phyloP scores from a whole-genome alignment of 345 rosid species.

The Linum tenue region DNA sequence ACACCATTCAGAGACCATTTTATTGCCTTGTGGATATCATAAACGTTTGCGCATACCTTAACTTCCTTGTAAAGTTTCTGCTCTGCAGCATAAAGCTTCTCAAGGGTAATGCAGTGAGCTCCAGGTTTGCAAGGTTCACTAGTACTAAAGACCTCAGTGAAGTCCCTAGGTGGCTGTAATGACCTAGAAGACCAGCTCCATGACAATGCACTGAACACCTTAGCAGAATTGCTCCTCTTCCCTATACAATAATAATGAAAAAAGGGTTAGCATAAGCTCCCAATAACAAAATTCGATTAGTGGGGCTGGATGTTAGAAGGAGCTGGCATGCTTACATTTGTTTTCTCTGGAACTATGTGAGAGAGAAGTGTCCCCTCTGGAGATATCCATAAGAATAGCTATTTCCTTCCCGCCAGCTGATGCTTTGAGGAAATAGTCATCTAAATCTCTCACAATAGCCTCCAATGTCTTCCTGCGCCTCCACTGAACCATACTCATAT shows the following conservation, averaged over 20 bases:
- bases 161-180: conserved; percentile 43
- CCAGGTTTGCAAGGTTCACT: conserved; percentile 74
- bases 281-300: neutral
- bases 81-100: conserved; percentile 65
- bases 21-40: neutral
- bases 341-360: conserved; percentile 45
- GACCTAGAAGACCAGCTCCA: conserved; percentile 91
- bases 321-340: conserved; percentile 39
- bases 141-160: conserved; percentile 24
- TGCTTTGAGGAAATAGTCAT: conserved; percentile 84
- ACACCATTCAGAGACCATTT: neutral
- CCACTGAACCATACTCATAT: conserved; percentile 29
- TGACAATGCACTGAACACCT: conserved; percentile 81
- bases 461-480: conserved; percentile 57
- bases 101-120: conserved; percentile 74
- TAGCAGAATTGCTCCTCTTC: conserved; percentile 68
- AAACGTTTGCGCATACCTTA: conserved; percentile 36
- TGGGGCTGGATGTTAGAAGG: neutral
- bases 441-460: conserved; percentile 61
- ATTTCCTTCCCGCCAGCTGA: conserved; percentile 66
- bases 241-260: conserved; percentile 30
- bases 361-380: conserved; percentile 35
- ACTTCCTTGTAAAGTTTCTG: conserved; percentile 71
- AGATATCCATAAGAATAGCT: conserved; percentile 58
- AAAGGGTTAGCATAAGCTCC: conserved; percentile 14